phyloP scores from a whole-genome alignment of 192 early-diverging fungal species.

The Mortierella alpina region DNA sequence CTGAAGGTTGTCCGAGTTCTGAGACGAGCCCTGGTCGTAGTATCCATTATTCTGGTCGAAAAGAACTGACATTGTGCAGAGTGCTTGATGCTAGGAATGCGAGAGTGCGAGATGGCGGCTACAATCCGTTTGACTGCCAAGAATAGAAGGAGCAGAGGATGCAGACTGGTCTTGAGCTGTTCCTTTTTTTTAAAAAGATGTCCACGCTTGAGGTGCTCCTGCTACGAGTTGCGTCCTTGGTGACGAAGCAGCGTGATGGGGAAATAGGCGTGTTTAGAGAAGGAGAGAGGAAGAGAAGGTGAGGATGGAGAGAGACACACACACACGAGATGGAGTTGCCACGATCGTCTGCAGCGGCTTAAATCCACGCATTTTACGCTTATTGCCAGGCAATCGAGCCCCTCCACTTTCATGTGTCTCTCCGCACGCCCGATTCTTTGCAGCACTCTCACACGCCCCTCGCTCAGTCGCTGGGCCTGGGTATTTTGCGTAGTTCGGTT shows the following conservation, averaged over 20 bases:
- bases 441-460: too few species aligned
- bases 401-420: background rate
- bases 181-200: background rate
- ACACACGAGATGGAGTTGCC: background rate
- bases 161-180: background rate
- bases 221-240: background rate
- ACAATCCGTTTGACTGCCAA: background rate
- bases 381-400: background rate
- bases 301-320: background rate
- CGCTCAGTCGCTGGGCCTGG: too few species aligned
- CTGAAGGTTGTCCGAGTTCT: constrained; percentile 61
- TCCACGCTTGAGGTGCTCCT: too few species aligned
- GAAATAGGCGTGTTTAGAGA: background rate
- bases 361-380: background rate
- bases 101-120: background rate
- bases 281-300: background rate
- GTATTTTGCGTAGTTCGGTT: too few species aligned
- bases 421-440: too few species aligned
- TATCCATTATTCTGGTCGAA: constrained; percentile 36
- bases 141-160: background rate
- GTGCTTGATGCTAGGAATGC: background rate
- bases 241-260: background rate
- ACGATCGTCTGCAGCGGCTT: background rate
- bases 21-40: constrained; percentile 35
- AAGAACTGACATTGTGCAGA: constrained; percentile 26